Percentiles rank a stretch among this genome's conserved stretches.
These are phyloP conservation scores for Chaetoceros muelleri DNA, from an alignment of 108 stramenopile genomes.

Conservation along the genomic window DNA sequence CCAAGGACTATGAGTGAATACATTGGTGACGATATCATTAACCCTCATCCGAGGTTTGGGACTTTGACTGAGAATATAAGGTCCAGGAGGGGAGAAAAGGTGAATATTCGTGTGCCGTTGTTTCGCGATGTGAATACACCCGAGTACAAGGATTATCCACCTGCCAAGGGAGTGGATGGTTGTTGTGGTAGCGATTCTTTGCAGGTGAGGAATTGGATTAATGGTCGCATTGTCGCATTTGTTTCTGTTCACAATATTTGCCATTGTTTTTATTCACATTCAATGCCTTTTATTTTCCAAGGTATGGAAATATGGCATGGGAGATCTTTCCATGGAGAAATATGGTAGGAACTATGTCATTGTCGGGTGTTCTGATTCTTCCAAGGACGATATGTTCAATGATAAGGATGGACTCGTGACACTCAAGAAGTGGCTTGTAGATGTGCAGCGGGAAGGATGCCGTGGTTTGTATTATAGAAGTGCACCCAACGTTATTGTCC, in stretches of 20 bases:
- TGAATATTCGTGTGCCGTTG: conserved; percentile 91
- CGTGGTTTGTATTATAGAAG: conserved; percentile 77
- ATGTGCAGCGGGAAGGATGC: conserved; percentile 78
- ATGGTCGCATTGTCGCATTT: not conserved
- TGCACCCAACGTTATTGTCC: conserved; percentile 69
- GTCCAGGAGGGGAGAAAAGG: conserved; percentile 80
- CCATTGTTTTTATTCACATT: not conserved
- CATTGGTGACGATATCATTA: conserved; percentile 92
- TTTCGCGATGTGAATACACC: conserved; percentile 89
- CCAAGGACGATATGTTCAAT: conserved; percentile 38
- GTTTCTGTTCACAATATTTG: not conserved
- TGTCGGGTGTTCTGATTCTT: conserved; percentile 68
- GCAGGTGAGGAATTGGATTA: conserved; percentile 40
- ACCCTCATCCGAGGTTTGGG: conserved; percentile 98
- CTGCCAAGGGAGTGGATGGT: conserved; percentile 36
- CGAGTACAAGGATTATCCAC: conserved; percentile 52
- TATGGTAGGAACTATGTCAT: conserved; percentile 64
- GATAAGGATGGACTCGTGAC: conserved; percentile 45
- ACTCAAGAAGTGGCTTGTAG: conserved; percentile 79
- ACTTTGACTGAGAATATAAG: conserved; percentile 94
- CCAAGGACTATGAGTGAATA: conserved; percentile 80
- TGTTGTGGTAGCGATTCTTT: conserved; percentile 59
- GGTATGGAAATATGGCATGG: conserved; percentile 82
- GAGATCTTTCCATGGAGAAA: conserved; percentile 55
- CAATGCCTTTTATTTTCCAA: conserved; percentile 1